Conservation (phyloP, 1,284 basidiomycete species). For the Heterobasidion occidentale region DNA sequence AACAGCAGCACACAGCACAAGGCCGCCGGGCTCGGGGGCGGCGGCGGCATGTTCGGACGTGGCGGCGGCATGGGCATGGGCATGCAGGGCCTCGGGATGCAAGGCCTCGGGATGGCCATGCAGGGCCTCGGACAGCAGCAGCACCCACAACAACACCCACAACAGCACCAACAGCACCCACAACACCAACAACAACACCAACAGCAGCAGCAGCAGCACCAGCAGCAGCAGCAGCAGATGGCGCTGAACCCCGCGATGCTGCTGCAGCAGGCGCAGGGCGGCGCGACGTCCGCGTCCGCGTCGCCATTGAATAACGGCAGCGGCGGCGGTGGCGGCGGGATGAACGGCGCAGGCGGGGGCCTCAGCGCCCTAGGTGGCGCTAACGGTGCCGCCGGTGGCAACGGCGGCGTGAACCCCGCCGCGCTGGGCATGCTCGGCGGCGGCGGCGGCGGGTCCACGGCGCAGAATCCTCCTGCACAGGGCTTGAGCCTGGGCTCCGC, state of each 20-base stretch:
- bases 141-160: not conserved
- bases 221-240: conserved; percentile 4
- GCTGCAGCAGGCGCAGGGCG: conserved; percentile 9
- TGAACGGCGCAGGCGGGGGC: not conserved
- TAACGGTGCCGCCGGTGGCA: no score
- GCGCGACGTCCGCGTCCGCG: not conserved
- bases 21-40: not conserved
- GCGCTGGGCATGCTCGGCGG: conserved; percentile 4
- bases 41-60: not conserved
- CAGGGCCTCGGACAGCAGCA: not conserved
- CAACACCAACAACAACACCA: conserved; percentile 4
- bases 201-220: not conserved
- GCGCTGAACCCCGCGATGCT: conserved; percentile 11
- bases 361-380: not conserved
- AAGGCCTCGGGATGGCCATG: not conserved
- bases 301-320: not conserved
- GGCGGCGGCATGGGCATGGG: not conserved
- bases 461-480: no score
- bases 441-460: not conserved
- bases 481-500: no score
- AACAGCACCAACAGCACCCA: not conserved
- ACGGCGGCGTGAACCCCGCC: conserved; percentile 1
- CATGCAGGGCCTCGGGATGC: not conserved
- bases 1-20: not conserved
- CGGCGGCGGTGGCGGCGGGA: not conserved